Base-by-base conservation (phyloP, 2,329 filamentous ascomycete species). In the Davidsoniella virescens region DNA sequence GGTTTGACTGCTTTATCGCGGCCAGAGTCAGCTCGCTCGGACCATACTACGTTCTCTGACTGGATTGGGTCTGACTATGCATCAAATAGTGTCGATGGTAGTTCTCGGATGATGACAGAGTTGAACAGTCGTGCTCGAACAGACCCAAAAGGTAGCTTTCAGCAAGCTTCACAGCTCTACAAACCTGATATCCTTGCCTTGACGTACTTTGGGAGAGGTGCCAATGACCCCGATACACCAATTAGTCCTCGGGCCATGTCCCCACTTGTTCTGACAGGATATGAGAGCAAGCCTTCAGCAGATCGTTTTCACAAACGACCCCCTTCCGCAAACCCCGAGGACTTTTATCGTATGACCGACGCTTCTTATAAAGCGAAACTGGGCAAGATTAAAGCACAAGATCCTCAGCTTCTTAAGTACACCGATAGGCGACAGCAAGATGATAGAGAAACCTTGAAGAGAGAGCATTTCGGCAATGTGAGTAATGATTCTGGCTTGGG, bases 21-120 rank as follows among this genome's bases (percentile, higher is more conserved):
- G n/a, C 20, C 33, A 9, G n/a, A 10, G 2, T 49, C 51, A 10
- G 14, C 36, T 2, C 17, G 6, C 9, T 52, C 51, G 5, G 51
- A 52, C 4, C 25, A 12, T 8, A 52, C 51, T 8, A 10, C 38
- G 3, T 53, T 53, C 29, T 50, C 42, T n/a, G 47, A 50, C 14
- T 52, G 36, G 46, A 10, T 48, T 29, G 50, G 39, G n/a, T 52
- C 42, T 1, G 51, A 52, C 2, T 45, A 41, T 38, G 23, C 12
- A 4, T 43, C 38, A 12, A 12, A 49, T 12, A 44, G 38, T 10
- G 18, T 51, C 26, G 44, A 51, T 16, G 26, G 20, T 5, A 46
- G 37, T 23, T 8, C 14, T 16, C 20, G 25, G 7, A 37, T 51
- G 7, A 41, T 40, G 5, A 41, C 49, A 20, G 49, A 43, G 25